These are phyloP conservation scores for Plasmodium knowlesi DNA, from an alignment of 169 alveolate genomes.

Conservation along the genomic window DNA sequence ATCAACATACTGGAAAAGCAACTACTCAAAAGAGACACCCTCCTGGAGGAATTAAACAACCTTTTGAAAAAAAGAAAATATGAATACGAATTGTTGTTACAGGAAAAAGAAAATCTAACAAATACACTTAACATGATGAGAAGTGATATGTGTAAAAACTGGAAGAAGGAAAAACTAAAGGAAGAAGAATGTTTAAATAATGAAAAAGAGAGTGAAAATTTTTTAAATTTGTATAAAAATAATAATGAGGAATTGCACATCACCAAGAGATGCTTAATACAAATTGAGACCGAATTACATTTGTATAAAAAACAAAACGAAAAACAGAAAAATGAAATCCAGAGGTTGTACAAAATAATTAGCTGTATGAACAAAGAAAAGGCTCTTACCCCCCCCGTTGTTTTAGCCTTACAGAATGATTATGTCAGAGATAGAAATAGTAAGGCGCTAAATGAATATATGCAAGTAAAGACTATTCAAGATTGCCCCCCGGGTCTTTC, in stretches of 20 bases:
- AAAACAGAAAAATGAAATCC: slow-evolving; percentile 73
- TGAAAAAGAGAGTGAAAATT: slow-evolving; percentile 70
- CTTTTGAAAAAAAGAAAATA: slow-evolving; percentile 67
- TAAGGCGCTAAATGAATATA: slow-evolving; percentile 5
- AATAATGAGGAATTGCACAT: slow-evolving; percentile 73
- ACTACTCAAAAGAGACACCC: slow-evolving; percentile 71
- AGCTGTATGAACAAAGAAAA: slow-evolving; percentile 71
- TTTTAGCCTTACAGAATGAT: slow-evolving; percentile 66
- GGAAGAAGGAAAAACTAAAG: slow-evolving; percentile 38
- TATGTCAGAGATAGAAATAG: neutral
- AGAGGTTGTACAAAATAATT: slow-evolving; percentile 62
- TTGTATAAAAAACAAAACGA: slow-evolving; percentile 75
- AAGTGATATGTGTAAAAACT: slow-evolving; percentile 43
- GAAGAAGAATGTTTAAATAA: slow-evolving; percentile 50
- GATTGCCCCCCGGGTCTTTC: slow-evolving; percentile 5
- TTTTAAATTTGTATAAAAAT: slow-evolving; percentile 64
- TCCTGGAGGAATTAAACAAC: slow-evolving; percentile 70
- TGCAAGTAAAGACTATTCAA: slow-evolving; percentile 10
- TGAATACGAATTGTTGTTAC: slow-evolving; percentile 61
- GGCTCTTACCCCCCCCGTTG: slow-evolving; percentile 50
- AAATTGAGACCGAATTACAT: slow-evolving; percentile 69
- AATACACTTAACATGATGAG: slow-evolving; percentile 50
- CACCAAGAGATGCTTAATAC: slow-evolving; percentile 75
- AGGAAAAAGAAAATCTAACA: slow-evolving; percentile 69
- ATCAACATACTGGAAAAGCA: slow-evolving; percentile 65